phyloP scores from a whole-genome alignment of 495 filamentous ascomycete genomes.

The Daldinia loculata region DNA sequence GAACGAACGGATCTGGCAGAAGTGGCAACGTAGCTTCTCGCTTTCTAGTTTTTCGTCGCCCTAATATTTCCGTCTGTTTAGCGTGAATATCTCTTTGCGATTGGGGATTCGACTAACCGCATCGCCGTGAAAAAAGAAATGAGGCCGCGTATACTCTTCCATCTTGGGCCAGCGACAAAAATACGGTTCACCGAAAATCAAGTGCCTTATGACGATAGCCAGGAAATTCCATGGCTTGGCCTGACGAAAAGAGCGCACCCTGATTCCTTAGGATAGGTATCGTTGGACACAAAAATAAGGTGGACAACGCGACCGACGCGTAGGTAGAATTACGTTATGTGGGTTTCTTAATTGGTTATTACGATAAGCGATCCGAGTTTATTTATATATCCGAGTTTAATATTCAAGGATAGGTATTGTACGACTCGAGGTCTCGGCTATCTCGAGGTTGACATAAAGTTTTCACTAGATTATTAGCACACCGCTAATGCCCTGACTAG shows the following conservation, averaged over 20 bases:
- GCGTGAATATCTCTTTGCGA: not conserved
- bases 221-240: slow-evolving; percentile 22
- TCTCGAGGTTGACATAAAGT: too few species aligned
- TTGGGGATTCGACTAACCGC: slow-evolving; percentile 40
- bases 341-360: not conserved
- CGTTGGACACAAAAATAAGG: not conserved
- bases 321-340: not conserved
- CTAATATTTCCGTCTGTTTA: not conserved
- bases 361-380: not conserved
- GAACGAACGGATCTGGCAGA: slow-evolving; percentile 61
- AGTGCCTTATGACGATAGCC: not conserved
- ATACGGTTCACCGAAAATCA: slow-evolving; percentile 16
- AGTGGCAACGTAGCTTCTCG: slow-evolving; percentile 55
- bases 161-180: slow-evolving; percentile 32
- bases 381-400: too few species aligned
- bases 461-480: too few species aligned
- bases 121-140: slow-evolving; percentile 55
- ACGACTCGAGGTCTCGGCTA: too few species aligned
- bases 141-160: slow-evolving; percentile 49
- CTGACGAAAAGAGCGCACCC: not conserved
- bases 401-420: too few species aligned
- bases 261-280: not conserved
- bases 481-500: too few species aligned
- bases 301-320: slow-evolving; percentile 7
- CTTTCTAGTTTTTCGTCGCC: slow-evolving; percentile 28